These are phyloP conservation scores for Scheffersomyces titani DNA, from an alignment of 1,139 yeast genomes.

Conservation along the genomic window DNA sequence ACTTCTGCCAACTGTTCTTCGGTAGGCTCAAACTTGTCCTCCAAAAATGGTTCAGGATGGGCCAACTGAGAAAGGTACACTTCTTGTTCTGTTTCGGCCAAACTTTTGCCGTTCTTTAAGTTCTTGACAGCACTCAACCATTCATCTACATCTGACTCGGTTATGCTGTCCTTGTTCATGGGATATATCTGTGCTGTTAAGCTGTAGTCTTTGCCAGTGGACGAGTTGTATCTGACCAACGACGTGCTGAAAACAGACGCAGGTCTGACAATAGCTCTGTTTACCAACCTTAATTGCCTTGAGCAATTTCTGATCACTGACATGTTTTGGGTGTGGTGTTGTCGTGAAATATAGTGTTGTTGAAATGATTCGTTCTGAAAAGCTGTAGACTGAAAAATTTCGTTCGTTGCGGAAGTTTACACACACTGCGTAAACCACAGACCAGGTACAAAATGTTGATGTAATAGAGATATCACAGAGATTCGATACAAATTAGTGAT, in stretches of 20 bases:
- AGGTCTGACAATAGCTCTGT: background rate
- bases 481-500: background rate
- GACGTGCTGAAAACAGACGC: background rate
- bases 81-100: constrained; percentile 42
- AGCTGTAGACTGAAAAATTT: background rate
- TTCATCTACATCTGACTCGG: constrained; percentile 62
- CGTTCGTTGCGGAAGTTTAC: background rate
- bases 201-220: constrained; percentile 12
- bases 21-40: constrained; percentile 53
- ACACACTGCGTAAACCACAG: background rate
- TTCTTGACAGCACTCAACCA: constrained; percentile 65
- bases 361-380: background rate
- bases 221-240: constrained; percentile 14
- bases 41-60: constrained; percentile 37
- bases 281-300: constrained; percentile 6
- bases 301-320: constrained; percentile 14
- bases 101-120: constrained; percentile 44
- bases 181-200: constrained; percentile 44
- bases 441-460: background rate
- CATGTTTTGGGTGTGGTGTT: background rate
- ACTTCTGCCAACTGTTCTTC: constrained; percentile 60
- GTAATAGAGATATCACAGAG: background rate
- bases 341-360: background rate
- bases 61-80: constrained; percentile 44
- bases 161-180: constrained; percentile 35